Percentiles rank a stretch among this genome's conserved stretches.
phyloP scores from a whole-genome alignment of 441 rosid species.

The Flueggea neowawraea region DNA sequence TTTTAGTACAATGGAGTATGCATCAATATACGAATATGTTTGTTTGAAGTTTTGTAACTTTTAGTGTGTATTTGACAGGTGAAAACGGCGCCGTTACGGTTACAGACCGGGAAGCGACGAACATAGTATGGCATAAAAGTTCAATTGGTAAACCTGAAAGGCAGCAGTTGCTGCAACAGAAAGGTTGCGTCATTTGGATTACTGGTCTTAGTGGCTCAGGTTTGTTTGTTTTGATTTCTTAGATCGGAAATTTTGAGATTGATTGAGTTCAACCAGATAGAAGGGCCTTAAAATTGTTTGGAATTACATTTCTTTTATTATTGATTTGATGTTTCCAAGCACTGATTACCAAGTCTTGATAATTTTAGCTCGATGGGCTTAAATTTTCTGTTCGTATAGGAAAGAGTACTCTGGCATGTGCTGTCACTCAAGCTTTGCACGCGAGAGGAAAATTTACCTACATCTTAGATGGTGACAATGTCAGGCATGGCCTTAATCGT shows the following conservation, averaged over 20 bases:
- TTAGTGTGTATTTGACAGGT: background rate
- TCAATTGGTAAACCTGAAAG: constrained; percentile 70
- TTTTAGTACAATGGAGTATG: too few species aligned
- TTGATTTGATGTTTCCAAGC: background rate
- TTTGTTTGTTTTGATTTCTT: constrained; percentile 14
- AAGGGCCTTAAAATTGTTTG: background rate
- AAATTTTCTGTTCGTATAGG: constrained; percentile 36
- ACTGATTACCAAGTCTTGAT: background rate
- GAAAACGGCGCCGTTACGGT: constrained; percentile 34
- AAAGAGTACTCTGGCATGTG: constrained; percentile 84
- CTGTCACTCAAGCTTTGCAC: constrained; percentile 58
- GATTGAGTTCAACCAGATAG: too few species aligned
- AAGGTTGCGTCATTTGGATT: constrained; percentile 93
- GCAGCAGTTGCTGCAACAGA: constrained; percentile 66
- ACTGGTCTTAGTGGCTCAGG: constrained; percentile 98
- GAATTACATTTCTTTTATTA: background rate
- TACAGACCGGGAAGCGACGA: constrained; percentile 53
- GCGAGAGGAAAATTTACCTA: constrained; percentile 69
- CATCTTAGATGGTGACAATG: constrained; percentile 86
- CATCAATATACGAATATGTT: too few species aligned
- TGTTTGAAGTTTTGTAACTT: too few species aligned
- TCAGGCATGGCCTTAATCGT: constrained; percentile 79
- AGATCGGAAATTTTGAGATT: background rate
- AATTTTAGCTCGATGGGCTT: background rate
- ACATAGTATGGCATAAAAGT: constrained; percentile 84